Percentiles rank a stretch among this genome's conserved stretches.
These are phyloP conservation scores for Mortierella sp. DNA, from an alignment of 371 early-diverging fungal species.

Conservation along the genomic window DNA sequence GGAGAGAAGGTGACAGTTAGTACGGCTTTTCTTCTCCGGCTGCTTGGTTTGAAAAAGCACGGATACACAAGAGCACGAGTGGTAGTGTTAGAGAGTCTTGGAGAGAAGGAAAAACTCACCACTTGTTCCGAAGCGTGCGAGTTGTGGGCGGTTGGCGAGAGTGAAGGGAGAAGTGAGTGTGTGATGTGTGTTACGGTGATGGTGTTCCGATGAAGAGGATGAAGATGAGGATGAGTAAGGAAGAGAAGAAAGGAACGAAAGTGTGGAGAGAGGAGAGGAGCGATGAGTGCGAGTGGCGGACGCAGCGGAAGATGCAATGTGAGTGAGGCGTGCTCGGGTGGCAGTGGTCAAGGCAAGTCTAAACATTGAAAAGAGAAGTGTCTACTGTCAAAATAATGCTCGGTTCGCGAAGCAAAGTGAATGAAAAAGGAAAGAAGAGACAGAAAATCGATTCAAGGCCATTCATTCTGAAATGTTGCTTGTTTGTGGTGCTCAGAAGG, in stretches of 20 bases:
- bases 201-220: background rate
- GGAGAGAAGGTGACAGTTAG: background rate
- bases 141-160: background rate
- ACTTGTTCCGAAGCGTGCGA: constrained; percentile 27
- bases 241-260: constrained; percentile 9
- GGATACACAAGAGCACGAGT: background rate
- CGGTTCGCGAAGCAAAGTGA: constrained; percentile 14
- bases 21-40: background rate
- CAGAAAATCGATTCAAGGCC: background rate
- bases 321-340: constrained; percentile 10
- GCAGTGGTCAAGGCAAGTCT: background rate
- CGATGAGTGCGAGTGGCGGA: constrained; percentile 12
- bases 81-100: background rate
- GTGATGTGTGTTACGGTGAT: background rate
- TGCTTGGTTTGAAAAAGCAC: background rate
- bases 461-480: background rate
- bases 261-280: constrained; percentile 26
- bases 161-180: background rate
- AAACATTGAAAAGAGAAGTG: background rate
- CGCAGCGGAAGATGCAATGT: background rate
- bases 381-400: background rate
- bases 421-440: background rate
- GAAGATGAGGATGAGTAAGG: background rate
- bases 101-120: constrained; percentile 4
- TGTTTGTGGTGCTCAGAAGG: no score